Evolutionary conservation across 352 stramenopile genomes (phyloP), one percentile per base, ranked within the genome.

Genomic region (Pythium aquatile): DNA sequence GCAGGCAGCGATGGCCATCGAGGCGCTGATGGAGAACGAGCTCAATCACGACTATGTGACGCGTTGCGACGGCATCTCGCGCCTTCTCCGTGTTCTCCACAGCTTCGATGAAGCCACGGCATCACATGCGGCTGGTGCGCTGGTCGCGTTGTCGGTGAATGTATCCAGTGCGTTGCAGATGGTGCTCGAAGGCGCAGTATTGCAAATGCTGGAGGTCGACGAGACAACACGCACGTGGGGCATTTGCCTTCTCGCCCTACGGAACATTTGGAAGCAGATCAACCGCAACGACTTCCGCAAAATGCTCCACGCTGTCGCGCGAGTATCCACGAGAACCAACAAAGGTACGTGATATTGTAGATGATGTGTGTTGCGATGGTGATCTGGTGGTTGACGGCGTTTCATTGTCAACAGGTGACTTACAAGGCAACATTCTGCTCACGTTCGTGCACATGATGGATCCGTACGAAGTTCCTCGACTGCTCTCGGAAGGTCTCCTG

Each of bases 371-470:
- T 24, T 24, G 33, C 6, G 6, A 10, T 39, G 8, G 6, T 39
- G 33, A 39, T 39, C 33, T 39, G 17, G 3, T 49, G n/a, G 29
- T 29, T 28, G 42, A 16, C 32, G 17, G 32, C 32, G 32, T 24
- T 24, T 57, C 30, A 29, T 17, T 55, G 37, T 17, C 53, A 13
- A 66, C 14, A 94, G 85, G 85, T 11, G 79, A 91, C 48, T 68
- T 96, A 51, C 81, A 85, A 35, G 86, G 87, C 32, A 94, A 94
- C 55, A 92, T 96, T 48, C 58, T 96, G 63, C 61, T 96, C 49
- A 96, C 85, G 1, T 92, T 96, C 59, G 87, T 96, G 13, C 87
- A 96, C 77, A 92, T 96, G 85, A 92, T 96, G 84, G 83, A 94
- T 67, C 73, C 83, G 9, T 66, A 57, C 6, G 87, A 94, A 53